phyloP scores from a whole-genome alignment of 768 basidiomycete species.

The Amanita inopinata region DNA sequence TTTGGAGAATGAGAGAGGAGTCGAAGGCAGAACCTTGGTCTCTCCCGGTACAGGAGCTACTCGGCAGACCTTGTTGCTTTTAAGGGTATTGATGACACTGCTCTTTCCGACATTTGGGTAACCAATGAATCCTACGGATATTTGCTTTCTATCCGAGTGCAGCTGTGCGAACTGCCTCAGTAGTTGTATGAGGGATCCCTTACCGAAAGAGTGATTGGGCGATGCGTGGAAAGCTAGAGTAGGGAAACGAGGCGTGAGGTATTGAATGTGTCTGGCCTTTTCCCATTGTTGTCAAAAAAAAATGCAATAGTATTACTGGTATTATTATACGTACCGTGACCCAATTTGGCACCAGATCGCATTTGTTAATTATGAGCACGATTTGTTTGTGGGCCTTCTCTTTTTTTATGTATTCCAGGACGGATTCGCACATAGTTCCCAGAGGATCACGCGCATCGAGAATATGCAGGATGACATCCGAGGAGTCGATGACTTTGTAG shows the following conservation, averaged over 20 bases:
- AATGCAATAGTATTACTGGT: slow-evolving; percentile 2
- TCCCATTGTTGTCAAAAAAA: slow-evolving; percentile 6
- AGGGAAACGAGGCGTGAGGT: slow-evolving; percentile 89
- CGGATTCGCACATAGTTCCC: slow-evolving; percentile 91
- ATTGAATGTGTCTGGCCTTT: slow-evolving; percentile 91
- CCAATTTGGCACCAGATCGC: slow-evolving; percentile 97
- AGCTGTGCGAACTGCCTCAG: slow-evolving; percentile 94
- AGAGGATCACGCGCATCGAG: slow-evolving; percentile 93
- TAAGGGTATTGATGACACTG: slow-evolving; percentile 96
- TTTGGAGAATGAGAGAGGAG: background rate
- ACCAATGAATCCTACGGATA: slow-evolving; percentile 95
- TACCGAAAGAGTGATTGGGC: slow-evolving; percentile 97
- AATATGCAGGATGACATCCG: slow-evolving; percentile 91
- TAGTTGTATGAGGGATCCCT: slow-evolving; percentile 95
- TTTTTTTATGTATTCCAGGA: slow-evolving; percentile 87
- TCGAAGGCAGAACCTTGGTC: slow-evolving; percentile 55
- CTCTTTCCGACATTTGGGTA: slow-evolving; percentile 99
- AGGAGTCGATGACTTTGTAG: slow-evolving; percentile 99
- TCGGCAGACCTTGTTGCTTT: slow-evolving; percentile 94
- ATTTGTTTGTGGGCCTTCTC: slow-evolving; percentile 98
- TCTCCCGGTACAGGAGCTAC: slow-evolving; percentile 97
- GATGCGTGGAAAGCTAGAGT: slow-evolving; percentile 99
- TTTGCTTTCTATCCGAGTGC: slow-evolving; percentile 98
- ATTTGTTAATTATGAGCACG: slow-evolving; percentile 95
- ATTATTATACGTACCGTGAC: slow-evolving; percentile 60